Percentiles rank a stretch among this genome's conserved stretches.
Conservation (phyloP, 2,329 filamentous ascomycete genomes). For the Aureobasidium sp. region DNA sequence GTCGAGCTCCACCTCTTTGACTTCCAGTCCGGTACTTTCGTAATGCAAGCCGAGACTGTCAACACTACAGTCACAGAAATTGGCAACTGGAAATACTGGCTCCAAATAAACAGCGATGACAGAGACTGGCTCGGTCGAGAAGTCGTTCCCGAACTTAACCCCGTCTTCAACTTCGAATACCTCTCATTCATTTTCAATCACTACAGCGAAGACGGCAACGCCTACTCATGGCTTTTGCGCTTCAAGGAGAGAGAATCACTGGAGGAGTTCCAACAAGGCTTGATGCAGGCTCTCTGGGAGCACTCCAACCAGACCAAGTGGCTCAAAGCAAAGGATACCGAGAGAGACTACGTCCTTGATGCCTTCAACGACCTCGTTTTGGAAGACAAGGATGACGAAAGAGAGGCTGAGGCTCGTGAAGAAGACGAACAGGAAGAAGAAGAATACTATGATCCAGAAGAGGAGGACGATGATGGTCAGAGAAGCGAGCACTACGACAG, state of each 20-base stretch:
- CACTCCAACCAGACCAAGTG: constrained; percentile 91
- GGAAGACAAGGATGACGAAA: constrained; percentile 56
- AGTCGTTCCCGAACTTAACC: constrained; percentile 85
- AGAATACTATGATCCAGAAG: constrained; percentile 54
- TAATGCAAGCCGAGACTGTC: constrained; percentile 67
- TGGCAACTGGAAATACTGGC: constrained; percentile 91
- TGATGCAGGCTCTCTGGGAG: constrained; percentile 96
- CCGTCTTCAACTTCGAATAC: constrained; percentile 98
- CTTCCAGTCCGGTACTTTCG: constrained; percentile 76
- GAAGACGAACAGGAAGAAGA: constrained; percentile 46
- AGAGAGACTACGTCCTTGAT: constrained; percentile 89
- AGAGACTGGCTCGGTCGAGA: constrained; percentile 81
- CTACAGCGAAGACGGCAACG: constrained; percentile 77
- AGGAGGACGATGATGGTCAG: constrained; percentile 55
- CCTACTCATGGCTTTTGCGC: constrained; percentile 89
- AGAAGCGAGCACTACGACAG: constrained; percentile 66
- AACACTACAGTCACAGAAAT: constrained; percentile 75
- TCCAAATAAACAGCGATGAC: constrained; percentile 69
- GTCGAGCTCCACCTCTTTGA: constrained; percentile 93
- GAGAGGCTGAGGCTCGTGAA: constrained; percentile 47
- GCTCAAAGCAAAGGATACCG: constrained; percentile 84
- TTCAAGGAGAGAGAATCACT: constrained; percentile 77
- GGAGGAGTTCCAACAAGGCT: constrained; percentile 82
- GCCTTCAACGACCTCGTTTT: constrained; percentile 92
- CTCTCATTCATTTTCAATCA: constrained; percentile 99